A percentile compares a stretch with the other conserved stretches of the same genome.
Evolutionary conservation across 139 green algal genomes (phyloP).

Genomic region (Chlorella sp.): DNA sequence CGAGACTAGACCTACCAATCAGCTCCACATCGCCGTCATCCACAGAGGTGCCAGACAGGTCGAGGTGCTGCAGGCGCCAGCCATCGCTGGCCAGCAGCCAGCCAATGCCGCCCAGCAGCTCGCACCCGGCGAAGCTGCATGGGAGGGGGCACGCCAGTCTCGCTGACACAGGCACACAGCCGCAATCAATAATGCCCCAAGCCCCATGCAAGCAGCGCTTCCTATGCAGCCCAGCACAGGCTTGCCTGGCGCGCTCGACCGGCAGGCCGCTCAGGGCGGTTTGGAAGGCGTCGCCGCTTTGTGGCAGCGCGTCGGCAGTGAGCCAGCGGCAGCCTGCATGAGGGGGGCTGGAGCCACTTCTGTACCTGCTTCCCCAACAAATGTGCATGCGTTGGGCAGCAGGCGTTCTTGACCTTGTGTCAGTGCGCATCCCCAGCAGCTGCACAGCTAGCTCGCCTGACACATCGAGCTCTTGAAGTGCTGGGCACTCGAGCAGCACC

Average conservation of each 20-base stretch:
- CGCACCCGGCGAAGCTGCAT: constrained; percentile 19
- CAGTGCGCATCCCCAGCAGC: neutral
- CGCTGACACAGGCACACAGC: too few relatives aligned
- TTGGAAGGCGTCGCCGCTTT: neutral
- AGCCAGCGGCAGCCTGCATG: constrained; percentile 19
- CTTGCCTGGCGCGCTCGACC: constrained; percentile 4
- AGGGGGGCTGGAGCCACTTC: neutral
- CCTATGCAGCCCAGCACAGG: neutral
- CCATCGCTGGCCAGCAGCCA: constrained; percentile 2
- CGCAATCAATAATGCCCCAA: too few relatives aligned
- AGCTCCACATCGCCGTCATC: neutral
- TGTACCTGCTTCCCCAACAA: neutral
- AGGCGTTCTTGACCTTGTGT: neutral
- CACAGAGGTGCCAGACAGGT: neutral
- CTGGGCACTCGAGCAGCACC: constrained; percentile 14
- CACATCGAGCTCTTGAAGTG: neutral
- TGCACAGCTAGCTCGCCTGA: neutral
- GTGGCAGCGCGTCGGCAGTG: neutral
- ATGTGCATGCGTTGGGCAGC: too few relatives aligned
- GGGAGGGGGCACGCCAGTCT: neutral
- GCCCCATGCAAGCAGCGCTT: too few relatives aligned
- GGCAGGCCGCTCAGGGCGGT: neutral
- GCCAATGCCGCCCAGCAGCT: constrained; percentile 18
- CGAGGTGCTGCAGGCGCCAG: neutral
- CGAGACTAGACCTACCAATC: neutral